These are phyloP conservation scores for Cyberlindnera veronae DNA, from an alignment of 805 yeast genomes.

Conservation along the genomic window DNA sequence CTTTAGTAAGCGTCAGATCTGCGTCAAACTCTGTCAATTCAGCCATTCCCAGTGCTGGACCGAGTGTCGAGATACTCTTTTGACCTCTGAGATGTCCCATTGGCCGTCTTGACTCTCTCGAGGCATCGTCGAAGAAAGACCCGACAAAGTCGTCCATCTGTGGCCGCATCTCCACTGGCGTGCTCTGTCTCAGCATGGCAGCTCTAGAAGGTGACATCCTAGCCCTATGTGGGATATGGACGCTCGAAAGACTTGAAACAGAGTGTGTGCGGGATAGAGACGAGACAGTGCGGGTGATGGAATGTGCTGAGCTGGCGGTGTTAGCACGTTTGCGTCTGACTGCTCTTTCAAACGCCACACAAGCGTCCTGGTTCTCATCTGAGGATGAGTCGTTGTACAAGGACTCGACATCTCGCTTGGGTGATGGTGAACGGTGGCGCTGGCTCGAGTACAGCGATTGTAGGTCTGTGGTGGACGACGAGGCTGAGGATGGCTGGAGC, in stretches of 20 bases:
- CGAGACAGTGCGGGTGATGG: constrained; percentile 9
- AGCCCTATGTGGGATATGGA: constrained; percentile 11
- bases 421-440: constrained; percentile 27
- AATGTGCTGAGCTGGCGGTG: constrained; percentile 22
- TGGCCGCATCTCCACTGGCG: constrained; percentile 17
- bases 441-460: constrained; percentile 13
- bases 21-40: too few species aligned
- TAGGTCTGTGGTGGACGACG: constrained; percentile 25
- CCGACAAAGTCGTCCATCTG: constrained; percentile 15
- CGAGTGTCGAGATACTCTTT: constrained; percentile 21
- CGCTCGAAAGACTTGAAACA: constrained; percentile 20
- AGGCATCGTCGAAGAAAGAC: constrained; percentile 21
- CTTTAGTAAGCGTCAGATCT: constrained; percentile 7
- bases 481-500: constrained; percentile 21
- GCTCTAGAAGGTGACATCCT: constrained; percentile 24
- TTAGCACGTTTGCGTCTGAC: constrained; percentile 28
- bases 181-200: constrained; percentile 18
- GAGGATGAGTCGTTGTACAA: constrained; percentile 12
- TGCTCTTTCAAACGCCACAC: constrained; percentile 24
- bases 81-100: constrained; percentile 15
- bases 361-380: constrained; percentile 17
- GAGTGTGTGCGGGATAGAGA: constrained; percentile 24
- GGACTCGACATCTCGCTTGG: constrained; percentile 22
- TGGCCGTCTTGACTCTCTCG: constrained; percentile 11
- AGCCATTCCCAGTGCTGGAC: constrained; percentile 24